Evolutionary conservation across 768 basidiomycete genomes (phyloP).

Genomic region (Tremella yokohamensis): DNA sequence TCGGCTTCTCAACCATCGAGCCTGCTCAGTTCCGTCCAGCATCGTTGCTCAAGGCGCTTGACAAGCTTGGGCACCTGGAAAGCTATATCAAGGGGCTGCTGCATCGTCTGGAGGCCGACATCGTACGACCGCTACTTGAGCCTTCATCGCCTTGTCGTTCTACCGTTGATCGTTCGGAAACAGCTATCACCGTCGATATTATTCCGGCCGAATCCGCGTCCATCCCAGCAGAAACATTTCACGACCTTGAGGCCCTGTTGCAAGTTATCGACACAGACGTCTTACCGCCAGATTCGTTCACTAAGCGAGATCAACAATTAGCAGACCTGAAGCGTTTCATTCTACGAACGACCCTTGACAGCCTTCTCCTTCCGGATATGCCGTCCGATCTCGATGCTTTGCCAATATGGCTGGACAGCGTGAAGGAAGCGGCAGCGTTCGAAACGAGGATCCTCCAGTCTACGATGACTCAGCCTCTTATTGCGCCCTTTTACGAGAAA

Average conservation of each 20-base stretch:
- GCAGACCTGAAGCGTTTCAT: slow-evolving; percentile 63
- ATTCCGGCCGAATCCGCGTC: slow-evolving; percentile 55
- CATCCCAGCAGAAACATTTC: slow-evolving; percentile 55
- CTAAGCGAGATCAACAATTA: slow-evolving; percentile 53
- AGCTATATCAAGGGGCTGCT: slow-evolving; percentile 11
- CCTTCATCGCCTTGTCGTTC: neutral
- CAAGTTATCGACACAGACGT: slow-evolving; percentile 64
- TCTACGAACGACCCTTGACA: slow-evolving; percentile 61
- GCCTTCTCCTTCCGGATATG: slow-evolving; percentile 66
- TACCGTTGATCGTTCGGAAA: neutral
- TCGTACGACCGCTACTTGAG: slow-evolving; percentile 33
- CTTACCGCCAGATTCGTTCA: slow-evolving; percentile 59
- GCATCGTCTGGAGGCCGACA: slow-evolving; percentile 30
- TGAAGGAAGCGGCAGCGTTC: slow-evolving; percentile 62
- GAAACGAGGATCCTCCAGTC: slow-evolving; percentile 54
- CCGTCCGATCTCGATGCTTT: slow-evolving; percentile 64
- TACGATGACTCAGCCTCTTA: slow-evolving; percentile 54
- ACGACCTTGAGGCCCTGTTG: slow-evolving; percentile 60
- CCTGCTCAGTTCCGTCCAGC: neutral
- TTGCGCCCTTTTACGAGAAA: slow-evolving; percentile 64
- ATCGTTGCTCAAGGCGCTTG: too few relatives aligned
- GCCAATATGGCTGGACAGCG: slow-evolving; percentile 61
- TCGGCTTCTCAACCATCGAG: neutral
- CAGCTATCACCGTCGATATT: slow-evolving; percentile 50
- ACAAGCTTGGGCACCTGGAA: too few relatives aligned